Percentiles rank a stretch among this genome's conserved stretches.
Evolutionary conservation across 352 stramenopile genomes (phyloP).

Genomic region (Globisporangium cylindrosporum): DNA sequence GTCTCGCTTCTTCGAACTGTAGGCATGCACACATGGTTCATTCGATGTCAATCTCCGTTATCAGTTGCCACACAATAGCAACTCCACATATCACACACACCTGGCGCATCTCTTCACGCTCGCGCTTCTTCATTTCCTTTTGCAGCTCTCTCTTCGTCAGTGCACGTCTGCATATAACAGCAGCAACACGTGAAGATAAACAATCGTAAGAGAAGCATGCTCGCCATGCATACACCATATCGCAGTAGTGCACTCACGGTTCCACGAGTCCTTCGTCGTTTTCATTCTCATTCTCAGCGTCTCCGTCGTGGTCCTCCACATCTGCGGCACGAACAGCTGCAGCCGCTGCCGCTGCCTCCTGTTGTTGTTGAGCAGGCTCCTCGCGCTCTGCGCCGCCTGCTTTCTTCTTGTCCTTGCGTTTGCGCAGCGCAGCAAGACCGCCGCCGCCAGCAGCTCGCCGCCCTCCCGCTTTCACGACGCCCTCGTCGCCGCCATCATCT

Average conservation of each 20-base stretch:
- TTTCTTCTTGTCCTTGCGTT: conserved; percentile 64
- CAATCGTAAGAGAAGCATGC: not conserved
- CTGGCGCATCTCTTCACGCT: conserved; percentile 68
- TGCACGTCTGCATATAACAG: conserved; percentile 22
- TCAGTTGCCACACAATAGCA: too few relatives aligned
- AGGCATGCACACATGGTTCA: too few relatives aligned
- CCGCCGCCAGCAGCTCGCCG: conserved; percentile 30
- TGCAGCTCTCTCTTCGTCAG: conserved; percentile 79
- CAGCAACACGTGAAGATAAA: not conserved
- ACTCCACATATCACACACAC: conserved; percentile 21
- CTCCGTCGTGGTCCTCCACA: conserved; percentile 18
- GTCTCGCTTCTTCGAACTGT: conserved; percentile 70
- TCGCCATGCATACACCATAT: not conserved
- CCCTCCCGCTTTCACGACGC: conserved; percentile 32
- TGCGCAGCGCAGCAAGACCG: conserved; percentile 56
- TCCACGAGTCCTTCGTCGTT: conserved; percentile 26
- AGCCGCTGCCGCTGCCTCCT: conserved; percentile 12
- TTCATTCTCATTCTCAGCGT: conserved; percentile 21
- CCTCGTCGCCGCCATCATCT: conserved; percentile 24
- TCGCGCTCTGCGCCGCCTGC: conserved; percentile 22
- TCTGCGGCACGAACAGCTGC: conserved; percentile 11
- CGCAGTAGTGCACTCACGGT: conserved; percentile 27
- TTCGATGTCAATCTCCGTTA: too few relatives aligned
- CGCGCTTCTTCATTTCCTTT: conserved; percentile 74
- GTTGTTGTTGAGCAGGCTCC: conserved; percentile 12